Base-by-base conservation (phyloP, 768 basidiomycete species). In the Boletus sp. region DNA sequence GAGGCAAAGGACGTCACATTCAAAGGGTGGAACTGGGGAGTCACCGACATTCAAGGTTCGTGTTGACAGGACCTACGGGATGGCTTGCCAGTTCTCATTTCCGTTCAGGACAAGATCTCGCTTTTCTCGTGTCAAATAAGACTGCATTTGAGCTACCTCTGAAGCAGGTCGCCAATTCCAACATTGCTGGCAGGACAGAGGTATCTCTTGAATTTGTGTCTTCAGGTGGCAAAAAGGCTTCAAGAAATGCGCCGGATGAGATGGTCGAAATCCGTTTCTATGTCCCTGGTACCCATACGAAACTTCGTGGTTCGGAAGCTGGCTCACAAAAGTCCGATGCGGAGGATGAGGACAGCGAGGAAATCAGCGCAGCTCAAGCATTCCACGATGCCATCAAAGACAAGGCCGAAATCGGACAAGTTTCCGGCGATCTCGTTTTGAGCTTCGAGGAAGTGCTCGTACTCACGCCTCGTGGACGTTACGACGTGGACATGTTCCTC, bases 21-120 rank as follows among this genome's bases (percentile, higher is more conserved):
- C 70, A 94, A 92, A 69, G 97, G 97, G 1, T 98, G 94, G 94
- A 98, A 99, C 71, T 98, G 97, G 97, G 97, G 97, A 5, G 83
- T 88, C 32, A 91, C 92, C 2, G 93, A 96, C 67, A 92, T 98
- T 60, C 90, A 92, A 81, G 92, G 96, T 92, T 59, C 54, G 78
- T 50, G 17, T 48, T 37, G 14, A n/a, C 47, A 17, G 41, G 48
- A 18, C 7, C 41, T 42, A 45, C 24, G 7, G 11, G 29, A 29
- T 24, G 24, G 9, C 40, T 32, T 20, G 9, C 35, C 35, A 18
- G 40, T 45, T 30, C 56, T 59, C 28, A 63, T 44, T 37, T 50
- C 37, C 15, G 44, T 28, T 15, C 58, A 98, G 96, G 92, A 41
- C 84, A 90, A 71, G 94, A 99, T 52, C 80, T 99, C 32, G 90